A percentile compares a stretch with the other conserved stretches of the same genome.
These are phyloP conservation scores for Aspergillus aculeatus DNA, from an alignment of 2,329 filamentous ascomycete species.

Conservation along the genomic window DNA sequence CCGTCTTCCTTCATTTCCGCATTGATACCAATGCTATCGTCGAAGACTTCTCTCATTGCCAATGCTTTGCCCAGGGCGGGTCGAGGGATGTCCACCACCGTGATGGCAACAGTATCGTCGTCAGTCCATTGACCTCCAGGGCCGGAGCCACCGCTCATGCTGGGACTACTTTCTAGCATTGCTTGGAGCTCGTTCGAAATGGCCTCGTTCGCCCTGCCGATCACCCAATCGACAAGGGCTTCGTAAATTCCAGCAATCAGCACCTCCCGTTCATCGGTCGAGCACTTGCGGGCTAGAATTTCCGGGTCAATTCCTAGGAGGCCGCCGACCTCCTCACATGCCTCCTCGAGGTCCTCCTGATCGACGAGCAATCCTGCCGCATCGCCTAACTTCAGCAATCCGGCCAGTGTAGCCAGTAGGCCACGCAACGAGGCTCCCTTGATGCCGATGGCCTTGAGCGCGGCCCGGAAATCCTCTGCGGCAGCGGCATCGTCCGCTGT, in stretches of 20 bases:
- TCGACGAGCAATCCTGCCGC: conserved; percentile 82
- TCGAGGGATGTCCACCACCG: conserved; percentile 80
- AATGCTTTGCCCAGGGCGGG: conserved; percentile 80
- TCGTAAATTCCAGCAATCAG: conserved; percentile 89
- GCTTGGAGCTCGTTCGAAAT: conserved; percentile 73
- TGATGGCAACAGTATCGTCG: conserved; percentile 83
- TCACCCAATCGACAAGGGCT: conserved; percentile 90
- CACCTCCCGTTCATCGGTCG: conserved; percentile 77
- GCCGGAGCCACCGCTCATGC: conserved; percentile 55
- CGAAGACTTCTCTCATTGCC: conserved; percentile 87
- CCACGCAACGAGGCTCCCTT: conserved; percentile 80
- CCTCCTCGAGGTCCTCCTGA: conserved; percentile 76
- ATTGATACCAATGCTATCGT: conserved; percentile 90
- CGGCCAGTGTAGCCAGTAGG: conserved; percentile 81
- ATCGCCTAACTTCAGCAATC: conserved; percentile 86
- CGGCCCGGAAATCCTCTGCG: conserved; percentile 86
- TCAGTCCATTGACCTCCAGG: conserved; percentile 65
- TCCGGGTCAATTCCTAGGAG: conserved; percentile 86
- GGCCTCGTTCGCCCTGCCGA: conserved; percentile 80
- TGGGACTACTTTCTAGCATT: conserved; percentile 64
- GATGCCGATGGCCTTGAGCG: conserved; percentile 88
- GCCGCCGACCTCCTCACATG: conserved; percentile 85
- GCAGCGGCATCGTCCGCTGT: conserved; percentile 89
- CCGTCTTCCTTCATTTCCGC: conserved; percentile 97
- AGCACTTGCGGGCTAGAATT: conserved; percentile 72